Base-by-base conservation (phyloP, 1,284 basidiomycete species). In the Lentinula novae-zelandiae region DNA sequence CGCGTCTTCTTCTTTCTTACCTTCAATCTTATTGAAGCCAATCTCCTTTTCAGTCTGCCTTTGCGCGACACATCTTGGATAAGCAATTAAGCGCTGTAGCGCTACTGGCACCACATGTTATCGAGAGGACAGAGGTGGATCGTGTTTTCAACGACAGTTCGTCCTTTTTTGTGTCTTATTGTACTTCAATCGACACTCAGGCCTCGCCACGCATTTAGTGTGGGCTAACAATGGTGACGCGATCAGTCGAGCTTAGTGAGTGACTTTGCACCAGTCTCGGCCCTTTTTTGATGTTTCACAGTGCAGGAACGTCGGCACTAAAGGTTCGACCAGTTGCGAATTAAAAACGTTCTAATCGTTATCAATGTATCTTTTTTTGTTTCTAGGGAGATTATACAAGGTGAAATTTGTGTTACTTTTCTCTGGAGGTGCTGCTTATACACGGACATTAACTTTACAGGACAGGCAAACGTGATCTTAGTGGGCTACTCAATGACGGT, bases 181-280 rank as follows among this genome's bases (percentile, higher is more conserved):
- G 4, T n/a, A 55, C 42, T 27, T 27, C 27, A 27, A 40, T 36
- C 27, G 39, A 34, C 8, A n/a, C 13, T 53, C 7, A 48, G 34
- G 57, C 57, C 61, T 64, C 61, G 31, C 42, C 50, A 17, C 56
- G 39, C 54, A 64, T 34, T 39, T 71, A 92, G 89, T 95, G 22
- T 98, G 96, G 96, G 96, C 96, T 2, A 96, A 96, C 70, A 96
- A 96, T 65, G 95, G 93, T 1, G 93, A 96, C 70, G 87, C 91
- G 2, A 92, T 95, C 63, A 93, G 90, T 69, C 81, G 87, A 63
- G 86, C 87, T 61, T 97, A 98, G 90, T 92, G 70, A 71, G 88
- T 80, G 34, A 15, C 33, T 12, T 22, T 7, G 8, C 15, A 58
- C 17, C 1, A 12, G 7, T 8, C 7, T 40, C 22, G 22, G 6